A percentile compares a stretch with the other conserved stretches of the same genome.
phyloP scores from a whole-genome alignment of 805 yeast species.

The Wickerhamiella nectarea region DNA sequence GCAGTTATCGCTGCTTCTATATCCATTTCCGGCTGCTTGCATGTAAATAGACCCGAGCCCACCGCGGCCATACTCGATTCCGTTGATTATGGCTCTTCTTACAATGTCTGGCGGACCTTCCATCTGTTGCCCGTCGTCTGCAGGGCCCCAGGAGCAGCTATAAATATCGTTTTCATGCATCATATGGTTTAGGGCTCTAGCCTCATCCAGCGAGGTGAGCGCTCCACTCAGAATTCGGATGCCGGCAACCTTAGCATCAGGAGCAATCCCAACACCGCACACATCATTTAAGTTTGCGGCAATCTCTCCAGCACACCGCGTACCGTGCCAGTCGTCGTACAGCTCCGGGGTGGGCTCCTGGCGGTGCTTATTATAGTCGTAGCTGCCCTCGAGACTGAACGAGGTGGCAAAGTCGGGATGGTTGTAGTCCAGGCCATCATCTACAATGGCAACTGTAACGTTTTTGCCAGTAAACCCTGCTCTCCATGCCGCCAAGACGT shows the following conservation, averaged over 20 bases:
- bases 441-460: conserved; percentile 75
- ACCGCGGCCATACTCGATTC: conserved; percentile 66
- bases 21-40: conserved; percentile 96
- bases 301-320: conserved; percentile 95
- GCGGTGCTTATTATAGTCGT: conserved; percentile 77
- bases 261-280: conserved; percentile 98
- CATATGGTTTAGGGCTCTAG: conserved; percentile 69
- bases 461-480: conserved; percentile 71
- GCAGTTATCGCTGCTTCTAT: conserved; percentile 68
- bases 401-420: conserved; percentile 57
- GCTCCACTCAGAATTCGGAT: conserved; percentile 74
- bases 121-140: conserved; percentile 79
- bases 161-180: conserved; percentile 80
- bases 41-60: conserved; percentile 81
- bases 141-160: conserved; percentile 98
- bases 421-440: conserved; percentile 84
- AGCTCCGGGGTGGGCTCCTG: conserved; percentile 69
- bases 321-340: conserved; percentile 81
- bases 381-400: conserved; percentile 59
- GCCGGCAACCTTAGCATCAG: conserved; percentile 73
- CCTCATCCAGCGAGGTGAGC: conserved; percentile 79
- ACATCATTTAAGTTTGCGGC: conserved; percentile 70
- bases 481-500: conserved; percentile 75
- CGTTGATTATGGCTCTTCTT: conserved; percentile 69
- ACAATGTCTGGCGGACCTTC: conserved; percentile 74